Evolutionary conservation across 179 eudicot genomes (phyloP).

Genomic region (Spergularia azorica): DNA sequence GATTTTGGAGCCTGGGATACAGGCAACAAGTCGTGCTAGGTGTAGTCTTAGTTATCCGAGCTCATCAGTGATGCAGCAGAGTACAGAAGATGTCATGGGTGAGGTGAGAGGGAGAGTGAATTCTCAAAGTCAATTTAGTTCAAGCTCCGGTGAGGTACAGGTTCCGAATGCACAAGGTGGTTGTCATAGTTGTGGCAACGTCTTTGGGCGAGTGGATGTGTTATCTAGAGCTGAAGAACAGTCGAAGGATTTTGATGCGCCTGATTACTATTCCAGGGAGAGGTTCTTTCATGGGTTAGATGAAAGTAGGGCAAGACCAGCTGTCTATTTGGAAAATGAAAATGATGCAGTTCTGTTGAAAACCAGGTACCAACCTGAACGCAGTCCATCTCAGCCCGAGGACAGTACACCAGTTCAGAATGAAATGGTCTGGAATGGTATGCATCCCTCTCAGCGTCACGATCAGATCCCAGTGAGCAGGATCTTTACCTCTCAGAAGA

Average conservation of each 20-base stretch:
- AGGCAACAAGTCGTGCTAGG: constrained; percentile 57
- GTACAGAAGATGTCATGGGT: constrained; percentile 21
- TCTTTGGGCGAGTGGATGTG: constrained; percentile 39
- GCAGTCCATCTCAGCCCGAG: constrained; percentile 18
- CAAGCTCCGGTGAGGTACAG: constrained; percentile 12
- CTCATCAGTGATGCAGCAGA: constrained; percentile 23
- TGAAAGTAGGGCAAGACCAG: constrained; percentile 34
- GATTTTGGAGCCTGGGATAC: constrained; percentile 89
- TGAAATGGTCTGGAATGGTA: constrained; percentile 24
- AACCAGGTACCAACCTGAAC: constrained; percentile 36
- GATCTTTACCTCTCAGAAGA: constrained; percentile 43
- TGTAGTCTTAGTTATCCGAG: constrained; percentile 64
- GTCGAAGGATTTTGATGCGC: constrained; percentile 26
- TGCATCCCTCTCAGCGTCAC: constrained; percentile 27
- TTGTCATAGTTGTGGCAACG: constrained; percentile 69
- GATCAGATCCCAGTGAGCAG: constrained; percentile 34
- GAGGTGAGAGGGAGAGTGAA: constrained; percentile 33
- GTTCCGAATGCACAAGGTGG: constrained; percentile 35
- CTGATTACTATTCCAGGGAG: constrained; percentile 34
- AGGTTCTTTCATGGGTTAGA: constrained; percentile 34
- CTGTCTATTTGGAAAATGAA: constrained; percentile 41
- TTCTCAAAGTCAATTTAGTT: constrained; percentile 25
- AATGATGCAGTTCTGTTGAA: constrained; percentile 44
- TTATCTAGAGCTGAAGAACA: constrained; percentile 30
- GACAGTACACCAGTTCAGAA: constrained; percentile 18